Base-by-base conservation (phyloP, 768 basidiomycete species). In the Podaxis sp. region DNA sequence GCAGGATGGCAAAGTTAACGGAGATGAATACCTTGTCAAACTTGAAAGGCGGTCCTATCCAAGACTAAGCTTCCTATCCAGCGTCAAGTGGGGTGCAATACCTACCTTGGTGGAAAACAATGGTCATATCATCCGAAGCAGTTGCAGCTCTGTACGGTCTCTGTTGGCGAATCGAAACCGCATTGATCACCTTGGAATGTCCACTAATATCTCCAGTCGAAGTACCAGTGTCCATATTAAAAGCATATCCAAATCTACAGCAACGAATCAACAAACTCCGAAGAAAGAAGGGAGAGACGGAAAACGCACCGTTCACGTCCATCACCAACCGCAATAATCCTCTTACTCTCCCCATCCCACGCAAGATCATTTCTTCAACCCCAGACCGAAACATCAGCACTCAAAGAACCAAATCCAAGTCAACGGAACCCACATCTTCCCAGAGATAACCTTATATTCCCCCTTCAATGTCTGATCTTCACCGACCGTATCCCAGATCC, bases 341-440 rank as follows among this genome's bases (percentile, higher is more conserved):
- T 84, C 73, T 97, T 96, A 71, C 91, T 93, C 74, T 98, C 96
- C 1, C 91, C 91, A 70, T 98, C 96, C 96, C 96, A 99, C 11
- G 89, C 90, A 22, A 99, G 84, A 75, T 98, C 96, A 68, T 95
- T 95, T 66, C 95, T 94, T 28, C 37, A 37, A 22, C 48, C 24
- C 13, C 22, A 44, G 2, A 11, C 30, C 33, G 11, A 26, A 51
- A 44, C 41, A 40, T 24, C 15, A 60, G 17, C 49, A 44, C 40
- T 41, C 59, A 49, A 49, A 52, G 22, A 37, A 8, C 40, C 30
- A 48, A 11, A 37, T 30, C 13, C 63, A 13, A 54, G 38, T 55
- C 15, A 50, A 48, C 7, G n/a, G 10, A 28, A 77, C 84, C 64
- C 72, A 93, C 92, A 95, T 82, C 58, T 81, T 82, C 2, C 91